Conservation (phyloP, 495 filamentous ascomycete species). For the Staphylotrichum tortipilum region DNA sequence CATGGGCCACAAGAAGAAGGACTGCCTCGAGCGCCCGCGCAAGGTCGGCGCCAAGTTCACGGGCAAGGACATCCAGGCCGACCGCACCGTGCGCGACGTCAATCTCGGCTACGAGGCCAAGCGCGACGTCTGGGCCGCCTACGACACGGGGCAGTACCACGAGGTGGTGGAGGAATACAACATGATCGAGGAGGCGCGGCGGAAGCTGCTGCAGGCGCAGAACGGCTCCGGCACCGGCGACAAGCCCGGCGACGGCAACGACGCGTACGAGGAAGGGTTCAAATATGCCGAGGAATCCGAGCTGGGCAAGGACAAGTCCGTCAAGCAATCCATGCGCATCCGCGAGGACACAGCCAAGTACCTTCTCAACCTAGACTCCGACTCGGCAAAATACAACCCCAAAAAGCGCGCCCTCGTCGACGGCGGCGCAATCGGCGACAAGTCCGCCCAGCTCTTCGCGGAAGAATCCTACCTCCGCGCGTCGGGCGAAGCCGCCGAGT, state of each 20-base stretch:
- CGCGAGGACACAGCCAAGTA: conserved; percentile 99
- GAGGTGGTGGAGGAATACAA: conserved; percentile 82
- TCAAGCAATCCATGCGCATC: conserved; percentile 72
- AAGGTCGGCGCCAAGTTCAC: conserved; percentile 90
- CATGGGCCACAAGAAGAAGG: conserved; percentile 90
- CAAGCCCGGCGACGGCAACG: conserved; percentile 45
- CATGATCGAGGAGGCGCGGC: conserved; percentile 74
- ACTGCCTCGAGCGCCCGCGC: conserved; percentile 81
- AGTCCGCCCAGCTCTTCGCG: conserved; percentile 77
- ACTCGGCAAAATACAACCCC: conserved; percentile 96
- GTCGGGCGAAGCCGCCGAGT: conserved; percentile 90
- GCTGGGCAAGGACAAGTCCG: conserved; percentile 91
- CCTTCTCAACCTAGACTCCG: conserved; percentile 83
- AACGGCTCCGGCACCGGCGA: too few relatives aligned
- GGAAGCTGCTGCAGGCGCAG: conserved; percentile 35
- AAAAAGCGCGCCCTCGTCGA: conserved; percentile 95
- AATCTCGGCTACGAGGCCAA: conserved; percentile 96
- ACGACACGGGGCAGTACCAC: conserved; percentile 79
- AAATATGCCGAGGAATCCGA: conserved; percentile 96
- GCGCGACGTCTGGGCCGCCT: conserved; percentile 94
- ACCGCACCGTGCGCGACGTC: conserved; percentile 79
- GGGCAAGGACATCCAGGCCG: conserved; percentile 84
- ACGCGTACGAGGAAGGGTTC: conserved; percentile 24
- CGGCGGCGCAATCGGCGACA: conserved; percentile 71
- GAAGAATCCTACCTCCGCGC: conserved; percentile 90